These are phyloP conservation scores for Pulveroboletus sp. DNA, from an alignment of 768 basidiomycete genomes.

Conservation along the genomic window DNA sequence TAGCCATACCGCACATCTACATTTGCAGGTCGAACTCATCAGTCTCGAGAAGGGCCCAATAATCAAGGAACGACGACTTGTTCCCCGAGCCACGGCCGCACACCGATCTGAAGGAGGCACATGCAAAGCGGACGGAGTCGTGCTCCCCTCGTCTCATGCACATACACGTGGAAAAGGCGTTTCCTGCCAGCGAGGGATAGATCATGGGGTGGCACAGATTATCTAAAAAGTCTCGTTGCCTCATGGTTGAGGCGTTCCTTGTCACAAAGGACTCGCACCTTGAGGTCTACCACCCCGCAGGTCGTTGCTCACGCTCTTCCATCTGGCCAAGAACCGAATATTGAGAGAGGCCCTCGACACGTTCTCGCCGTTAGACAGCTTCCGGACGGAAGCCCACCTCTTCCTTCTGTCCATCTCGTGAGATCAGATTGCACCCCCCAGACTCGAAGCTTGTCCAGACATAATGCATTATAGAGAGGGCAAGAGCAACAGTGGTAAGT, in stretches of 20 bases:
- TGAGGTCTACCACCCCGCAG: background rate
- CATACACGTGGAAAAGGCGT: conserved; percentile 22
- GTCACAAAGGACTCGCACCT: conserved; percentile 11
- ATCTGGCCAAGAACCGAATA: background rate
- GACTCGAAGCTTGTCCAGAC: background rate
- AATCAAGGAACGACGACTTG: background rate
- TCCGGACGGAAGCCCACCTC: background rate
- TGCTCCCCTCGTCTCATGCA: conserved; percentile 2
- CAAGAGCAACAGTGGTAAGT: conserved; percentile 26
- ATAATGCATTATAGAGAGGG: conserved; percentile 24
- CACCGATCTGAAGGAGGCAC: conserved; percentile 2
- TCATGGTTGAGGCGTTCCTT: conserved; percentile 24
- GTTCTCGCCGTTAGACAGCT: background rate
- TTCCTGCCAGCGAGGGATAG: conserved; percentile 16
- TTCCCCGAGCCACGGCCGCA: conserved; percentile 11
- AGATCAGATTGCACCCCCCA: background rate
- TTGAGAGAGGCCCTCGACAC: background rate
- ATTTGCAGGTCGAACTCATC: background rate
- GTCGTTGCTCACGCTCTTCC: background rate
- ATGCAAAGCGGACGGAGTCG: conserved; percentile 1
- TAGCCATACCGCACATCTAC: background rate
- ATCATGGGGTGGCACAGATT: conserved; percentile 14
- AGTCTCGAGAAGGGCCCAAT: background rate
- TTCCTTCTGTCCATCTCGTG: background rate
- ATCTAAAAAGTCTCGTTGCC: conserved; percentile 26